Conservation (phyloP, 2,329 filamentous ascomycete genomes). For the Cercospora brassicicola region DNA sequence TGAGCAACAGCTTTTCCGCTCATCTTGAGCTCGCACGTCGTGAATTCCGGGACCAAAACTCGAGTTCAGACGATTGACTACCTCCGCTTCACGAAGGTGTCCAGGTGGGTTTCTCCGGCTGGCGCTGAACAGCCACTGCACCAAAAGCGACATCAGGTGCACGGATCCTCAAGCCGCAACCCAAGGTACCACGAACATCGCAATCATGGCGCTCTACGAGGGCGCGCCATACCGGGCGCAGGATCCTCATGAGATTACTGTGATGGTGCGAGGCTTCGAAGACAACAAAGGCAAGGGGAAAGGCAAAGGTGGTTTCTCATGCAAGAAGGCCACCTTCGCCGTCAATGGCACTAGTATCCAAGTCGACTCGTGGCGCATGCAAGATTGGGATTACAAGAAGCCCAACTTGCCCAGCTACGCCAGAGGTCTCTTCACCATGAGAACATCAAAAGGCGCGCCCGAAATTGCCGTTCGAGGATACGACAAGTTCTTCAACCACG, state of each 20-base stretch:
- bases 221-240: slow-evolving; percentile 66
- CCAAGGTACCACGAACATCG: background rate
- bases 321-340: slow-evolving; percentile 76
- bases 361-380: slow-evolving; percentile 89
- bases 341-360: slow-evolving; percentile 65
- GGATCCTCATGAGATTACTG: slow-evolving; percentile 65
- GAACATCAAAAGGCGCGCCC: slow-evolving; percentile 60
- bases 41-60: background rate
- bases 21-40: background rate
- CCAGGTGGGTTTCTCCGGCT: background rate
- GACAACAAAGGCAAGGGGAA: slow-evolving; percentile 54
- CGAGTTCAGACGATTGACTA: background rate
- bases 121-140: background rate
- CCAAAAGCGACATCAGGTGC: background rate
- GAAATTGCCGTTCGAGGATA: slow-evolving; percentile 90
- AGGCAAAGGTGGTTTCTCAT: slow-evolving; percentile 61
- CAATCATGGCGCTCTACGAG: slow-evolving; percentile 51
- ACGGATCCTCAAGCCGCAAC: background rate
- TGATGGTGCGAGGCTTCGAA: slow-evolving; percentile 66
- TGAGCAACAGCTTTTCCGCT: background rate
- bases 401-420: slow-evolving; percentile 84
- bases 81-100: background rate
- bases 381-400: slow-evolving; percentile 95
- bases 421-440: slow-evolving; percentile 88
- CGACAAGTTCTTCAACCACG: slow-evolving; percentile 98